A percentile compares a stretch with the other conserved stretches of the same genome.
Evolutionary conservation across 225 moss, liverwort and hornwort species (phyloP).

Genomic region (Pseudoscleropodium purum): DNA sequence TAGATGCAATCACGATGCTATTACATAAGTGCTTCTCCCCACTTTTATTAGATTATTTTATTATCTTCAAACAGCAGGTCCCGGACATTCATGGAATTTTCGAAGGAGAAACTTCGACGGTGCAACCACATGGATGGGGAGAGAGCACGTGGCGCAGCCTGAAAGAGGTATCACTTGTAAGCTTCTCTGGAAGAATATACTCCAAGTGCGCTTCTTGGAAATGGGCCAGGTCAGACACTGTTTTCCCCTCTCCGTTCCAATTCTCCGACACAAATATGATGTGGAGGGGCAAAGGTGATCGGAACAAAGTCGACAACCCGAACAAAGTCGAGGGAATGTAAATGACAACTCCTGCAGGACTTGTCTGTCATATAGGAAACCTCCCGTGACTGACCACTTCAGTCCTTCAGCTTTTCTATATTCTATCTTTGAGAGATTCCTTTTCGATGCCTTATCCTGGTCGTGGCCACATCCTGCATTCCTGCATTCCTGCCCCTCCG

Average conservation of each 20-base stretch:
- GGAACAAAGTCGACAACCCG: not conserved
- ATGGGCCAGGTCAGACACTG: not conserved
- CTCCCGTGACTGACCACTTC: not conserved
- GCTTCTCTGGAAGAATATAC: not conserved
- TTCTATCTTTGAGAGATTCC: not conserved
- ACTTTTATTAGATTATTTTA: not conserved
- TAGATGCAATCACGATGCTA: not conserved
- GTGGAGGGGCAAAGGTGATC: not conserved
- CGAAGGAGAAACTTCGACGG: not conserved
- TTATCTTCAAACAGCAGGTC: not conserved
- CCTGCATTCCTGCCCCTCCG: not conserved
- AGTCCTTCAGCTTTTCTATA: not conserved
- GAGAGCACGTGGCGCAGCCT: not conserved
- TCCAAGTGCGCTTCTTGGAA: not conserved
- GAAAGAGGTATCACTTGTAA: not conserved
- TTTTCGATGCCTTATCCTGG: not conserved
- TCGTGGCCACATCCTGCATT: not conserved
- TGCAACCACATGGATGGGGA: not conserved
- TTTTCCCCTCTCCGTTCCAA: not conserved
- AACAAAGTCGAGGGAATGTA: constrained; percentile 10
- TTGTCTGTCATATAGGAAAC: constrained; percentile 13
- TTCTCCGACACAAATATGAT: constrained; percentile 13
- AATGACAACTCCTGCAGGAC: not conserved
- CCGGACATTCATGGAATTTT: not conserved
- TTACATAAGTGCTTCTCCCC: not conserved